These are phyloP conservation scores for Syncephalastrum racemosum DNA, from an alignment of 371 early-diverging fungal species.

Conservation along the genomic window DNA sequence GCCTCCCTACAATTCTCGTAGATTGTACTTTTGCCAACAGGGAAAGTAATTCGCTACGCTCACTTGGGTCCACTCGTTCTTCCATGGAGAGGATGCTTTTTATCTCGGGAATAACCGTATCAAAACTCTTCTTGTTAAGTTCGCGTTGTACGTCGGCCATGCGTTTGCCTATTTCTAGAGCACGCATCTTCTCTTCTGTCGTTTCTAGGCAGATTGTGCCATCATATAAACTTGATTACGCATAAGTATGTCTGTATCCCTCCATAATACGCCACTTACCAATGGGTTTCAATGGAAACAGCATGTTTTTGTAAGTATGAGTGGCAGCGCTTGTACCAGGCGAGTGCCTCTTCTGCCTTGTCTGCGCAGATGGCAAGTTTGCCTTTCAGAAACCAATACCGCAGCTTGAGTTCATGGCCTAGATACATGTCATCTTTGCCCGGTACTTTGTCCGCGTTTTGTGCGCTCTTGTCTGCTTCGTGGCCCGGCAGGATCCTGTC, in stretches of 20 bases:
- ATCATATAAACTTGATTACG: slow-evolving; percentile 43
- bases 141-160: slow-evolving; percentile 40
- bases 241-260: slow-evolving; percentile 11
- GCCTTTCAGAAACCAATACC: slow-evolving; percentile 43
- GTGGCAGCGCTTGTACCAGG: slow-evolving; percentile 40
- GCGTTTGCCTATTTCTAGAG: slow-evolving; percentile 27
- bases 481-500: not conserved
- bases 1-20: not conserved
- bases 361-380: slow-evolving; percentile 48
- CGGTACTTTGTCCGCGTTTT: not conserved
- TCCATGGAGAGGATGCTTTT: slow-evolving; percentile 5
- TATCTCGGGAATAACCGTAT: slow-evolving; percentile 39
- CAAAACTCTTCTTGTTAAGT: slow-evolving; percentile 41
- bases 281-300: slow-evolving; percentile 26
- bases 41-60: slow-evolving; percentile 26
- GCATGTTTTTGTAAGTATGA: slow-evolving; percentile 6
- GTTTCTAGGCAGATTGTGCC: slow-evolving; percentile 19
- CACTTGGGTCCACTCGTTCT: slow-evolving; percentile 8
- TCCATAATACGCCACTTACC: slow-evolving; percentile 25
- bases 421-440: no score
- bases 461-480: not conserved
- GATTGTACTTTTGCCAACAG: slow-evolving; percentile 40
- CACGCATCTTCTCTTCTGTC: slow-evolving; percentile 32
- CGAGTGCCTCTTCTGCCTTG: slow-evolving; percentile 42
- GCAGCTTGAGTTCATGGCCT: slow-evolving; percentile 14